These are phyloP conservation scores for Talaromyces albobiverticillius DNA, from an alignment of 2,329 filamentous ascomycete genomes.

Conservation along the genomic window DNA sequence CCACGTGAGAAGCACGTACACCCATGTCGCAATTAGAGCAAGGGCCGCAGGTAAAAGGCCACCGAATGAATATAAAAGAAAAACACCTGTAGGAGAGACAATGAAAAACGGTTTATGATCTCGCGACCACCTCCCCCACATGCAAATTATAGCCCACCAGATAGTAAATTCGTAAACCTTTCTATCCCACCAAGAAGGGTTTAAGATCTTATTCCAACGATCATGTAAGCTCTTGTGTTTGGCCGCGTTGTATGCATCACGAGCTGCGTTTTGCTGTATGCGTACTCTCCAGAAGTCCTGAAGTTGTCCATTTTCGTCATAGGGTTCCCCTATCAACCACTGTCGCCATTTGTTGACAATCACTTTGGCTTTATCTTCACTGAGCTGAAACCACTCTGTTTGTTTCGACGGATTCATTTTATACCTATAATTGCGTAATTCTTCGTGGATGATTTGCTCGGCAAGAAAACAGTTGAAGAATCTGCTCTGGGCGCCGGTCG, in stretches of 20 bases:
- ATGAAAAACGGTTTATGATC: too few species aligned
- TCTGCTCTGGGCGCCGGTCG: not conserved
- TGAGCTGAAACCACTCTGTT: conserved; percentile 1
- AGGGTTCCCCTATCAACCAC: not conserved
- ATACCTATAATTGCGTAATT: not conserved
- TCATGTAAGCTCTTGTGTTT: conserved; percentile 1
- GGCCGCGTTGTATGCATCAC: not conserved
- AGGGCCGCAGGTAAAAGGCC: too few species aligned
- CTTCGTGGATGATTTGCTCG: conserved; percentile 2
- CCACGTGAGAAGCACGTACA: too few species aligned
- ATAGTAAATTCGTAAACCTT: not conserved
- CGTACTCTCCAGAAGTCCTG: not conserved
- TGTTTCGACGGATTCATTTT: not conserved
- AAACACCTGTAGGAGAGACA: too few species aligned
- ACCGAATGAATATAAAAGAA: too few species aligned
- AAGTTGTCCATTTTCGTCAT: not conserved
- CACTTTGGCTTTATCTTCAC: not conserved
- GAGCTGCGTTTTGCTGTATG: not conserved
- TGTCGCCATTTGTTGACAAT: conserved; percentile 5
- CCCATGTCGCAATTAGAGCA: too few species aligned
- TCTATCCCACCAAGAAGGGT: not conserved
- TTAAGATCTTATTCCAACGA: not conserved
- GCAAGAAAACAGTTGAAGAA: not conserved
- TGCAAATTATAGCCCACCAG: not conserved
- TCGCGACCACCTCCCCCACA: not conserved